Percentiles rank a stretch among this genome's conserved stretches.
Conservation (phyloP, 2,329 filamentous ascomycete species). For the Claviceps capensis region DNA sequence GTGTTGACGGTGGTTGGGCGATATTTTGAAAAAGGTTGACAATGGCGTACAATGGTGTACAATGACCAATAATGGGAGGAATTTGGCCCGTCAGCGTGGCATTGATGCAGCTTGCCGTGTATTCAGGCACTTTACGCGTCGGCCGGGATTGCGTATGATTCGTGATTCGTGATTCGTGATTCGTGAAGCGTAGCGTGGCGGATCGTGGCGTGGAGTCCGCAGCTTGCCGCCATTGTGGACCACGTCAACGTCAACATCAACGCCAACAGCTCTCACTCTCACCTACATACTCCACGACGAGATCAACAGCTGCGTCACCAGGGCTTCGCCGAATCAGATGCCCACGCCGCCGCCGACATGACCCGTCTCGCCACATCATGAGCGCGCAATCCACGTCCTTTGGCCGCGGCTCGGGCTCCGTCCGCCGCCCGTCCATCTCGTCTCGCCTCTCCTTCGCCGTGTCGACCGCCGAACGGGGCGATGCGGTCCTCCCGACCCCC, state of each 20-base stretch:
- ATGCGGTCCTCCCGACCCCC: conserved; percentile 34
- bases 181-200: no score
- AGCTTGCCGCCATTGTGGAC: neutral
- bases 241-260: neutral
- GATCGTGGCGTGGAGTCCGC: neutral
- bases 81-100: neutral
- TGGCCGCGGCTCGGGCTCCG: conserved; percentile 20
- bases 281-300: no score
- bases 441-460: conserved; percentile 56
- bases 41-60: no score
- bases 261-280: no score
- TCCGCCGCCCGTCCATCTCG: conserved; percentile 42
- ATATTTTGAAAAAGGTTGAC: no score
- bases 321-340: no score
- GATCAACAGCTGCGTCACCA: no score
- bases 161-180: no score
- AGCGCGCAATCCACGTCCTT: conserved; percentile 40
- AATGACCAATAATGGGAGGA: no score
- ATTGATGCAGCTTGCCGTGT: neutral
- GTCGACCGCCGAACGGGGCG: conserved; percentile 50
- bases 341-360: conserved; percentile 19
- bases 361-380: conserved; percentile 27
- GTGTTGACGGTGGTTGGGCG: no score
- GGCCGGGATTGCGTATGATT: neutral
- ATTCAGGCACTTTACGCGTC: neutral